A percentile compares a stretch with the other conserved stretches of the same genome.
phyloP scores from a whole-genome alignment of 2,329 filamentous ascomycete genomes.

The Sporothrix schenckii region DNA sequence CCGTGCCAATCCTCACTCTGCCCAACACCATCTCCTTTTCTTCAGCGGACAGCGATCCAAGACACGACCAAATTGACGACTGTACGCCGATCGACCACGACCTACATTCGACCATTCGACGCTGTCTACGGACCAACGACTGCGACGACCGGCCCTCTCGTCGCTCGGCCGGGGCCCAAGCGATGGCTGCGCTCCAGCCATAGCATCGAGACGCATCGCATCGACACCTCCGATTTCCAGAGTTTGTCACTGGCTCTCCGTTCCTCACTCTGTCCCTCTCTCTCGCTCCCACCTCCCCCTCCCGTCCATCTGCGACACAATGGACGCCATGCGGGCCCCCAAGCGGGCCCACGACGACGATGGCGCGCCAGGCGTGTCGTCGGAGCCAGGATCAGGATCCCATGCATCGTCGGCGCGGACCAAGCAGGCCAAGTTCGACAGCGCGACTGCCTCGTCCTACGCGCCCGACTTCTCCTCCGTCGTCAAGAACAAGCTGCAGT shows the following conservation, averaged over 20 bases:
- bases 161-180: neutral
- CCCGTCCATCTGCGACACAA: neutral
- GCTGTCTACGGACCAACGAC: neutral
- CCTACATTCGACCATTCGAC: neutral
- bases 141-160: neutral
- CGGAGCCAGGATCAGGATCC: neutral
- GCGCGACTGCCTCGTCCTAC: neutral
- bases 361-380: neutral
- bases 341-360: slow-evolving; percentile 27
- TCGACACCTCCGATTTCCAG: neutral
- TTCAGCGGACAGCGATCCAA: neutral
- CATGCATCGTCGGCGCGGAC: neutral
- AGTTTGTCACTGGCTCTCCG: too few species aligned
- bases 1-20: neutral
- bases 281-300: neutral
- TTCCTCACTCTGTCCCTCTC: neutral
- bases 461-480: slow-evolving; percentile 55
- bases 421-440: neutral
- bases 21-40: neutral
- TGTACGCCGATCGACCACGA: neutral
- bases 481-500: slow-evolving; percentile 59
- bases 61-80: neutral
- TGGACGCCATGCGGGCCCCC: slow-evolving; percentile 27
- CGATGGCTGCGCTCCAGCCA: slow-evolving; percentile 17
- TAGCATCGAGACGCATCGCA: slow-evolving; percentile 2